Base-by-base conservation (phyloP, 768 basidiomycete genomes). In the Sarcodon aspratus region DNA sequence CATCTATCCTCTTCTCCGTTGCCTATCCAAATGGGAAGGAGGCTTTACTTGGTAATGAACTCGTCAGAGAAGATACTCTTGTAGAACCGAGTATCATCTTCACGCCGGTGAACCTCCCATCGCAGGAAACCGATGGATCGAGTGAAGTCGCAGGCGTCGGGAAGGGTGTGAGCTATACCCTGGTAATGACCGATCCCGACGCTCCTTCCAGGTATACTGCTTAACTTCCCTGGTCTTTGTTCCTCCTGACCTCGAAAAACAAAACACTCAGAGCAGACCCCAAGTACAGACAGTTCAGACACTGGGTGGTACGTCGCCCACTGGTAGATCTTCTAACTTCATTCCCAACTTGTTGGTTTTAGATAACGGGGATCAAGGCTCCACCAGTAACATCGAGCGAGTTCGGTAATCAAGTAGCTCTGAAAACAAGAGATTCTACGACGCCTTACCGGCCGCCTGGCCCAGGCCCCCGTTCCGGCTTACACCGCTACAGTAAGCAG, bases 361-460 rank as follows among this genome's bases (percentile, higher is more conserved):
- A 70, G 69, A 56, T 66, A 31, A 68, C 68, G 9, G 69, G 70
- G 18, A 57, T 71, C 42, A 68, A 68, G 45, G 55, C 67, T 6
- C 66, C 68, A 10, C 51, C 66, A 1, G 44, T 57, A 42, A 62
- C 49, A 5, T 53, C 59, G 17, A 57, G 62, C 31, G 64, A 65
- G 10, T 62, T 64, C 1, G 59, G 63, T 4, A 63, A 67, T 32
- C 46, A 66, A 27, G 57, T 54, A 18, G 70, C 72, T 2, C 52
- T 71, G 6, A 71, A 72, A 56, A 68, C 73, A 4, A 66, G 67
- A 52, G 51, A 71, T 0, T 69, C 78, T 1, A 66, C 67, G 7
- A 79, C 80, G 5, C 72, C 79, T 0, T 83, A 80, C 55, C 62
- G 70, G 9, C 69, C 77, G 4, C 80, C 81, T 18, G 71, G 71